phyloP scores from a whole-genome alignment of 768 basidiomycete genomes.

The Baorangia bicolor region DNA sequence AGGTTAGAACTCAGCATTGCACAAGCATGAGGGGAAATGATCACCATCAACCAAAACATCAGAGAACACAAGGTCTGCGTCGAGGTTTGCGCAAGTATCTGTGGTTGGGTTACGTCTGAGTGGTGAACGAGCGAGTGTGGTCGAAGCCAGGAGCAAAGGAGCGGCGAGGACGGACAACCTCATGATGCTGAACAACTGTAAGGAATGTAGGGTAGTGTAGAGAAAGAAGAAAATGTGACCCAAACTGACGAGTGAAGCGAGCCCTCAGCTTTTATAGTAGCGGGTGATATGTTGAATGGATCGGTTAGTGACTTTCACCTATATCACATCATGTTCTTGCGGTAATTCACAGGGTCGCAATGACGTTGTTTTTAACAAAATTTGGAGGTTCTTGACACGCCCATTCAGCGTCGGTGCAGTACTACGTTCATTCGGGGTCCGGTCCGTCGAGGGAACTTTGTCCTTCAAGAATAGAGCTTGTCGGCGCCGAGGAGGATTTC shows the following conservation, averaged over 20 bases:
- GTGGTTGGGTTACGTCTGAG: conserved; percentile 2
- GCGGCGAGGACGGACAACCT: conserved; percentile 9
- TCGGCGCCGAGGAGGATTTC: too few relatives aligned
- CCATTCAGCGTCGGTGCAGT: too few relatives aligned
- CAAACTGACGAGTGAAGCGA: neutral
- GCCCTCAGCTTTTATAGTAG: conserved; percentile 7
- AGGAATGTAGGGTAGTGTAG: neutral
- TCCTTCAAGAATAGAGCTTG: too few relatives aligned
- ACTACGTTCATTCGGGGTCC: too few relatives aligned
- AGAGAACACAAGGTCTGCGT: conserved; percentile 15
- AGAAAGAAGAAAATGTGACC: neutral
- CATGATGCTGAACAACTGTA: conserved; percentile 11
- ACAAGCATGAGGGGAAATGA: too few relatives aligned
- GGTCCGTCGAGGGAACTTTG: too few relatives aligned
- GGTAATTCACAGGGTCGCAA: neutral
- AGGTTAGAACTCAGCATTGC: neutral
- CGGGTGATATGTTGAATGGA: neutral
- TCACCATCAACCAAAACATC: conserved; percentile 15
- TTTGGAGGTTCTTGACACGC: too few relatives aligned
- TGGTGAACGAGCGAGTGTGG: conserved; percentile 16
- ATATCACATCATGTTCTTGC: conserved; percentile 4
- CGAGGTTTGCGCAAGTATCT: conserved; percentile 19
- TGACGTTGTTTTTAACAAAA: neutral
- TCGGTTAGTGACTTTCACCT: conserved; percentile 9
- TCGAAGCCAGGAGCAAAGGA: conserved; percentile 19